Evolutionary conservation across 257 asterid genomes (phyloP).

Genomic region (Solanum habrochaites): DNA sequence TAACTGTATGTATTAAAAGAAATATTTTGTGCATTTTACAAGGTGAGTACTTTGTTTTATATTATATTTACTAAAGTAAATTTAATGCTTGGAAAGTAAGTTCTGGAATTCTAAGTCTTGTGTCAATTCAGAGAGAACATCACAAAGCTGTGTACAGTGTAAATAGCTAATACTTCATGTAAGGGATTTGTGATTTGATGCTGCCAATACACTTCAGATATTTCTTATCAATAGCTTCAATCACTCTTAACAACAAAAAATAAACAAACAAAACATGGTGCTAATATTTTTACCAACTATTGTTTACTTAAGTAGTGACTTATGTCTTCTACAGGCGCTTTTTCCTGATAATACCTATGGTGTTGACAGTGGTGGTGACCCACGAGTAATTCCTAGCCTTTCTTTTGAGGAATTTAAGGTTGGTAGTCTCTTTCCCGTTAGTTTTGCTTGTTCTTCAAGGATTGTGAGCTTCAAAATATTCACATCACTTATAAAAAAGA

Average conservation of each 20-base stretch:
- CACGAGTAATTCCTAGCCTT: constrained; percentile 83
- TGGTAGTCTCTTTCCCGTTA: constrained; percentile 4
- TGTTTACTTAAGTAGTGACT: background rate
- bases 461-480: background rate
- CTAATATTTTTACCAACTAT: background rate
- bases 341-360: constrained; percentile 91
- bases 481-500: background rate
- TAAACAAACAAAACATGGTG: too few species aligned
- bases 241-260: too few species aligned
- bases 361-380: constrained; percentile 99
- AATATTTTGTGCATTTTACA: background rate
- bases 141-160: background rate
- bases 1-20: background rate
- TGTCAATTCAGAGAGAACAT: background rate
- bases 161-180: background rate
- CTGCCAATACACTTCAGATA: background rate
- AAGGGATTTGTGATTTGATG: background rate
- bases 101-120: background rate
- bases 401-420: constrained; percentile 93
- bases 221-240: background rate
- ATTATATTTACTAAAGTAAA: background rate
- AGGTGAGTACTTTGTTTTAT: background rate
- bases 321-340: constrained; percentile 59
- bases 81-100: background rate
- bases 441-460: background rate